These are phyloP conservation scores for Vigna trinervia DNA, from an alignment of 306 rosid species.

Conservation along the genomic window DNA sequence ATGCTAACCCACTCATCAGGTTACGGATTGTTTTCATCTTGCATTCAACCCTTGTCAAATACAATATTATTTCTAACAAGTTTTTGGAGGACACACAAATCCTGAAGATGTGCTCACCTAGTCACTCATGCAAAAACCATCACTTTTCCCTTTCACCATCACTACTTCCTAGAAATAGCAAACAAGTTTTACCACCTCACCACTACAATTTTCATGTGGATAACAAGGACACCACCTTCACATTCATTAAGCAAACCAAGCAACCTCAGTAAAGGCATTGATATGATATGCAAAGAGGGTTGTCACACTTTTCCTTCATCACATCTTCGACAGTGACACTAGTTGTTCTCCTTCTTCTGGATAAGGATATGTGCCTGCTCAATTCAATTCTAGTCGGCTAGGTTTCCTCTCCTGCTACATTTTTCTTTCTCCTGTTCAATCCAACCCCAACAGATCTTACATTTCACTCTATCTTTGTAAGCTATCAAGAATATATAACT, in stretches of 20 bases:
- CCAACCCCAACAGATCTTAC: constrained; percentile 8
- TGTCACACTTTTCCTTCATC: constrained; percentile 26
- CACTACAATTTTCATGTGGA: constrained; percentile 36
- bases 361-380: constrained; percentile 31
- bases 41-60: constrained; percentile 10
- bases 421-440: constrained; percentile 33
- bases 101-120: constrained; percentile 41
- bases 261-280: constrained; percentile 36
- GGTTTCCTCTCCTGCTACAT: constrained; percentile 12
- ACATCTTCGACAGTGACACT: constrained; percentile 40
- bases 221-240: constrained; percentile 15
- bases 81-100: constrained; percentile 46
- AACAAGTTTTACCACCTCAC: constrained; percentile 32
- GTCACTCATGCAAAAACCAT: constrained; percentile 33
- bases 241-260: constrained; percentile 5
- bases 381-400: neutral
- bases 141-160: constrained; percentile 48
- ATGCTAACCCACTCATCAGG: constrained; percentile 49
- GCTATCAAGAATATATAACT: constrained; percentile 37
- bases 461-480: constrained; percentile 28
- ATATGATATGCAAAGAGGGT: constrained; percentile 40
- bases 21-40: constrained; percentile 29
- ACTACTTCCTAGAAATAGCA: constrained; percentile 42
- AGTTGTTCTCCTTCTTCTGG: constrained; percentile 42
- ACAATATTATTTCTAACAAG: constrained; percentile 41